Conservation (phyloP, 257 asterid genomes). For the Gentiana dahurica region DNA sequence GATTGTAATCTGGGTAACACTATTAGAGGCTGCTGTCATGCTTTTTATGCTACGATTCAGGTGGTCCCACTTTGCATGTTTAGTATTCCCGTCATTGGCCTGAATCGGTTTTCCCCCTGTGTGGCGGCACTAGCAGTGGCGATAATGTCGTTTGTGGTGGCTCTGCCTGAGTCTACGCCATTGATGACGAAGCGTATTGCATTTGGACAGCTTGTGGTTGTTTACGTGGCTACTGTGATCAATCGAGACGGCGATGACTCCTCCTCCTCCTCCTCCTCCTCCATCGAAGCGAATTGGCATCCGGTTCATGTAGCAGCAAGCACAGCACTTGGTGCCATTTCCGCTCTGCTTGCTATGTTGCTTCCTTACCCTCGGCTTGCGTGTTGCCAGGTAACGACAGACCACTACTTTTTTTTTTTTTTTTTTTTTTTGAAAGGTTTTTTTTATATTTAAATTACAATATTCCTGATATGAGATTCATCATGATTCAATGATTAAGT, state of each 20-base stretch:
- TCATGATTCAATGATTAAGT: no score
- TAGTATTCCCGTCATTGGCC: constrained; percentile 48
- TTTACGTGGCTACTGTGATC: constrained; percentile 44
- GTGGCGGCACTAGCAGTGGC: constrained; percentile 49
- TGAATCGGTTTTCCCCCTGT: constrained; percentile 34
- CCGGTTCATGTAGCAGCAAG: constrained; percentile 66
- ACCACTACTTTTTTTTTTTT: neutral
- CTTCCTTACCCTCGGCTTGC: constrained; percentile 66
- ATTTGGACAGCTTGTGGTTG: constrained; percentile 71
- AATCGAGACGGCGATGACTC: constrained; percentile 43
- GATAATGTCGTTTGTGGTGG: constrained; percentile 42
- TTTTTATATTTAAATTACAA: no score
- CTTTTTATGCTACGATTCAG: constrained; percentile 40
- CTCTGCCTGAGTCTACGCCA: constrained; percentile 53
- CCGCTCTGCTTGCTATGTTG: constrained; percentile 58
- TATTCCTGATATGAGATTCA: no score
- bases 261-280: constrained; percentile 4
- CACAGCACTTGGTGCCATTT: constrained; percentile 60
- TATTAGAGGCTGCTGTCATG: constrained; percentile 66
- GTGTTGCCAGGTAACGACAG: constrained; percentile 39
- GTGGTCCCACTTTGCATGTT: constrained; percentile 52
- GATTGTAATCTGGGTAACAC: constrained; percentile 19
- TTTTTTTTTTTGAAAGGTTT: no score
- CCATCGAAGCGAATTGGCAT: constrained; percentile 29
- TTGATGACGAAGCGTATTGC: constrained; percentile 60